Conservation (phyloP, 345 rosid genomes). For the Carallia brachiata region DNA sequence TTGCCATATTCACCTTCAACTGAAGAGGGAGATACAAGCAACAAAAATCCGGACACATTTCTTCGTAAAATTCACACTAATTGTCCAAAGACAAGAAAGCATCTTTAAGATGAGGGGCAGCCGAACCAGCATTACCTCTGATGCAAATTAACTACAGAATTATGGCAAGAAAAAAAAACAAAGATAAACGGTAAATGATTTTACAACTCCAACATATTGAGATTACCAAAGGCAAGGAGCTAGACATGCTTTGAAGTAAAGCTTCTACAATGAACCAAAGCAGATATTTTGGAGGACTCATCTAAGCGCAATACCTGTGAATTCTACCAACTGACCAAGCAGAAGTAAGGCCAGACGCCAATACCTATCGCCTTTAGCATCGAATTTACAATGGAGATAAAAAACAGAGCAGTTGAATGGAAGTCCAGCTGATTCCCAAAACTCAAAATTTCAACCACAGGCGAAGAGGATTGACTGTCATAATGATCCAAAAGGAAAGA, state of each 20-base stretch:
- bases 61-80: constrained; percentile 80
- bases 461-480: no score
- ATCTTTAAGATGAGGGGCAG: constrained; percentile 96
- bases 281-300: not conserved
- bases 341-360: constrained; percentile 73
- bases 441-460: no score
- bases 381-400: constrained; percentile 22
- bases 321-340: constrained; percentile 95
- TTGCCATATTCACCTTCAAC: not conserved
- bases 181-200: no score
- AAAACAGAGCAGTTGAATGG: no score
- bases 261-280: not conserved
- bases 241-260: no score
- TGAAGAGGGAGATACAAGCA: not conserved
- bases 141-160: not conserved
- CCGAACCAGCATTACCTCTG: constrained; percentile 84
- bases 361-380: constrained; percentile 89
- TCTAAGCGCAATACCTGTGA: constrained; percentile 36
- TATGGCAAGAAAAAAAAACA: not conserved
- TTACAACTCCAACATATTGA: no score
- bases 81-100: constrained; percentile 77
- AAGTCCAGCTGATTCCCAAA: no score
- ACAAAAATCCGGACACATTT: constrained; percentile 64
- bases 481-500: no score
- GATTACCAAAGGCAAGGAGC: no score